Base-by-base conservation (phyloP, 352 stramenopile species). In the Achlya hypogyna region DNA sequence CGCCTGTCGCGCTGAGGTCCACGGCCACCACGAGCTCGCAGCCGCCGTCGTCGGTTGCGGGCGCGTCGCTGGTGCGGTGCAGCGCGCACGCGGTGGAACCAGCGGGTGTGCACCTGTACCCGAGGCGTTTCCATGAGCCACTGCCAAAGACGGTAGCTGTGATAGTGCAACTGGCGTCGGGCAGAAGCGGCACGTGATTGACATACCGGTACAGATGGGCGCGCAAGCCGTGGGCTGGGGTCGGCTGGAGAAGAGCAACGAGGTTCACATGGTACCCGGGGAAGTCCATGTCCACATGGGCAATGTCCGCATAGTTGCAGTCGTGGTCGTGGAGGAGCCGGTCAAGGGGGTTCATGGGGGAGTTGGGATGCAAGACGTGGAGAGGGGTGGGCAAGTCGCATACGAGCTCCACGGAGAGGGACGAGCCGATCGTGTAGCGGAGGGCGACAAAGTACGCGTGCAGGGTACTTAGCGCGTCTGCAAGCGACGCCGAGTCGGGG, bases 141-240 rank as follows among this genome's bases (percentile, higher is more conserved):
- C 65, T 74, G 27, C 56, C 51, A 10, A 45, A 45, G 1, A 88
- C 34, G 0, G 77, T 79, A 20, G 76, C 78, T 0, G 73, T 78
- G 18, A 87, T 78, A 0, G 78, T 75, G 51, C 82, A 90, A 8
- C 80, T 53, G 9, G 87, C 79, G 2, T 68, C 54, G 43, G 78
- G 86, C 53, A 91, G 49, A 16, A 93, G 58, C 6, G 84, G 84
- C 0, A 84, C 71, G 65, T 93, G 82, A 29, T 93, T 93, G 38
- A 75, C 79, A 35, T 82, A 93, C 12, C 84, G 82, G 22, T 91
- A 64, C 29, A 93, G 42, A 34, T 79, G 81, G 49, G 91, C 77
- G 16, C 87, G 72, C 9, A 93, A 75, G 43, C 70, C 65, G 16
- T 53, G 8, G 28, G 45, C 9, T 66, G 58, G 10, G 62, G 62